phyloP scores from a whole-genome alignment of 1,284 basidiomycete genomes.

The Cryptococcus hybrid region DNA sequence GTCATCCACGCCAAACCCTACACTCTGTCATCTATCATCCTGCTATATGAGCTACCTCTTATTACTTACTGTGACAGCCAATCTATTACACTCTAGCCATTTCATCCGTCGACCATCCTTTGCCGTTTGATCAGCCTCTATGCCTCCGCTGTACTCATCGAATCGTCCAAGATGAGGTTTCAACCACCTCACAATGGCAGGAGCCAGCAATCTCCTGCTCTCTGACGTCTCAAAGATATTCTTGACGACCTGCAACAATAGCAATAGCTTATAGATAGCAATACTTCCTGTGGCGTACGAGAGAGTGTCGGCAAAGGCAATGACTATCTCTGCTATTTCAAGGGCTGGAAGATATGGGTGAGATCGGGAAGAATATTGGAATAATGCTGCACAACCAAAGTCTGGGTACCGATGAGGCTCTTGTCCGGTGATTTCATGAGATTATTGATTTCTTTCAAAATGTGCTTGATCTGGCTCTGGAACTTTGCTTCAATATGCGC shows the following conservation, averaged over 20 bases:
- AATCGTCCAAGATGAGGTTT: slow-evolving; percentile 93
- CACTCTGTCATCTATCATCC: slow-evolving; percentile 4
- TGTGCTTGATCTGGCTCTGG: slow-evolving; percentile 72
- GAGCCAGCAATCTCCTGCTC: slow-evolving; percentile 76
- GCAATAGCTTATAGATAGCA: slow-evolving; percentile 87
- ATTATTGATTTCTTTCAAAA: slow-evolving; percentile 76
- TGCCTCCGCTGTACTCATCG: slow-evolving; percentile 52
- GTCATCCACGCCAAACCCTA: slow-evolving; percentile 86
- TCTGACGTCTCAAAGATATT: slow-evolving; percentile 82
- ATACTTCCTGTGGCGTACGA: slow-evolving; percentile 77
- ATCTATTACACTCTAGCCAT: slow-evolving; percentile 86
- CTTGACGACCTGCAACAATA: slow-evolving; percentile 88
- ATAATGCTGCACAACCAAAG: slow-evolving; percentile 89
- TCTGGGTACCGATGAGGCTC: slow-evolving; percentile 89
- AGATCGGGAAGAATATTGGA: slow-evolving; percentile 88
- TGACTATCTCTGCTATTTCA: slow-evolving; percentile 81
- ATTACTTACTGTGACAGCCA: slow-evolving; percentile 52
- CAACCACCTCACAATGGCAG: slow-evolving; percentile 87
- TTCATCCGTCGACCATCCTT: slow-evolving; percentile 73
- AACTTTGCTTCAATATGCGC: slow-evolving; percentile 84
- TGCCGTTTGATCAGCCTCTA: slow-evolving; percentile 33
- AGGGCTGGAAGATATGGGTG: slow-evolving; percentile 72
- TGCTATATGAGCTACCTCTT: background rate
- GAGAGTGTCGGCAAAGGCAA: slow-evolving; percentile 80
- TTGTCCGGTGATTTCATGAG: slow-evolving; percentile 84